Evolutionary conservation across 345 rosid genomes (phyloP).

Genomic region (Dipteronia dyeriana): DNA sequence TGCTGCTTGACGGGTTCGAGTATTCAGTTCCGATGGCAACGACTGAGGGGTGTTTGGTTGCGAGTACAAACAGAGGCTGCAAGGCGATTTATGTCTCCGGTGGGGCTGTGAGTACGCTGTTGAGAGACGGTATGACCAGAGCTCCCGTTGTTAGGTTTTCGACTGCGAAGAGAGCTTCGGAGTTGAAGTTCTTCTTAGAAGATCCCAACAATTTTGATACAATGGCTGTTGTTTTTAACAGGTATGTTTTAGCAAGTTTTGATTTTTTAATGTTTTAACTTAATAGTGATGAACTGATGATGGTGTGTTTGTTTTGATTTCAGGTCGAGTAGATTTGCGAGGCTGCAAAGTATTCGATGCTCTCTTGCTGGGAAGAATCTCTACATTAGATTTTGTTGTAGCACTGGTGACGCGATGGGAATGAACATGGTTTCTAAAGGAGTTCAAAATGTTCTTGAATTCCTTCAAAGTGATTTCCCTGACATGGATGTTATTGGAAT

Average conservation of each 20-base stretch:
- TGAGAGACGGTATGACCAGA: slow-evolving; percentile 81
- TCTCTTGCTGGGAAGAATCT: slow-evolving; percentile 86
- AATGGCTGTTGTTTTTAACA: slow-evolving; percentile 70
- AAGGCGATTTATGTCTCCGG: slow-evolving; percentile 77
- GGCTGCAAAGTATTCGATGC: slow-evolving; percentile 62
- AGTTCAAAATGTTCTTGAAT: slow-evolving; percentile 85
- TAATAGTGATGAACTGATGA: neutral
- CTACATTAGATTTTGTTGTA: slow-evolving; percentile 67
- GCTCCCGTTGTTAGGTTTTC: slow-evolving; percentile 80
- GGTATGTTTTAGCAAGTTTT: slow-evolving; percentile 30
- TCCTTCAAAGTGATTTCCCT: slow-evolving; percentile 69
- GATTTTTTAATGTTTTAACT: neutral
- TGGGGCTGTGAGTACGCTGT: slow-evolving; percentile 62
- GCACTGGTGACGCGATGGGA: slow-evolving; percentile 98
- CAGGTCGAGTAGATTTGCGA: slow-evolving; percentile 83
- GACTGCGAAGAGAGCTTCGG: slow-evolving; percentile 60
- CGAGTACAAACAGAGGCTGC: slow-evolving; percentile 93
- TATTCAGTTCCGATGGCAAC: slow-evolving; percentile 93
- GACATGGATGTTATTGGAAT: slow-evolving; percentile 87
- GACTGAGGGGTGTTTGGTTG: slow-evolving; percentile 93
- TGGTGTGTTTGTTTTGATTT: slow-evolving; percentile 13
- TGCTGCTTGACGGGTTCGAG: slow-evolving; percentile 82
- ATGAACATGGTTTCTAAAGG: slow-evolving; percentile 98
- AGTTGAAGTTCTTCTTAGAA: slow-evolving; percentile 81
- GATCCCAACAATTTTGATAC: slow-evolving; percentile 66